These are phyloP conservation scores for Chernovozyma aurita DNA, from an alignment of 1,139 yeast species.

Conservation along the genomic window DNA sequence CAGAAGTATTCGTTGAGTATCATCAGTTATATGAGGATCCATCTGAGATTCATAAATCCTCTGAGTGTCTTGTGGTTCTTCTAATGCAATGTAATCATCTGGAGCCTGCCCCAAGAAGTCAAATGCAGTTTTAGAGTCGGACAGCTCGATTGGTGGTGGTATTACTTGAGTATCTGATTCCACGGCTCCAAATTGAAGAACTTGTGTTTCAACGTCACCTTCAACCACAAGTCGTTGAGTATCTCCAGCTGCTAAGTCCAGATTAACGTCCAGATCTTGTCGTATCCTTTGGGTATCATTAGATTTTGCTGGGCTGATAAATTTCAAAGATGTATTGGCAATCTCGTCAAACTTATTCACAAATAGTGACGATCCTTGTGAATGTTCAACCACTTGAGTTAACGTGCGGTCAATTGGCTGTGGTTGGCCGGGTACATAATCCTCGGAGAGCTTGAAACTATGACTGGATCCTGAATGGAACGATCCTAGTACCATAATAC, in stretches of 20 bases:
- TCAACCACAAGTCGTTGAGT: constrained; percentile 1
- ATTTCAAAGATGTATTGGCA: background rate
- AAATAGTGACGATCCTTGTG: background rate
- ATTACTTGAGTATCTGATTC: too few relatives aligned
- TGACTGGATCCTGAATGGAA: constrained; percentile 6
- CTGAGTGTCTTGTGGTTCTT: constrained; percentile 1
- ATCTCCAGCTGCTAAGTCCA: background rate
- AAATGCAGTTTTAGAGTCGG: too few relatives aligned
- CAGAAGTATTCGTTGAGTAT: background rate
- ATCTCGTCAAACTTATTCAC: background rate
- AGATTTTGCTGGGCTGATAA: background rate
- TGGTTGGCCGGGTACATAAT: background rate
- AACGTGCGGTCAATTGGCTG: background rate
- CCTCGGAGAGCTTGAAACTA: constrained; percentile 3
- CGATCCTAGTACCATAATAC: constrained; percentile 3
- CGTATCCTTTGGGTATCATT: constrained; percentile 1
- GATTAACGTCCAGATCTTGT: background rate
- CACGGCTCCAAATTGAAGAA: too few relatives aligned
- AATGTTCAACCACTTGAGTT: background rate
- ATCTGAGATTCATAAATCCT: background rate
- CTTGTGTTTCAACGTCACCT: too few relatives aligned
- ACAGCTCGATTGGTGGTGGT: too few relatives aligned
- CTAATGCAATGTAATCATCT: too few relatives aligned
- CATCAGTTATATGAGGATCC: background rate
- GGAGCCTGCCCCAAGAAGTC: too few relatives aligned